Evolutionary conservation across 306 rosid genomes (phyloP), one percentile per base, ranked within the genome.

Genomic region (Glycine latifolia): DNA sequence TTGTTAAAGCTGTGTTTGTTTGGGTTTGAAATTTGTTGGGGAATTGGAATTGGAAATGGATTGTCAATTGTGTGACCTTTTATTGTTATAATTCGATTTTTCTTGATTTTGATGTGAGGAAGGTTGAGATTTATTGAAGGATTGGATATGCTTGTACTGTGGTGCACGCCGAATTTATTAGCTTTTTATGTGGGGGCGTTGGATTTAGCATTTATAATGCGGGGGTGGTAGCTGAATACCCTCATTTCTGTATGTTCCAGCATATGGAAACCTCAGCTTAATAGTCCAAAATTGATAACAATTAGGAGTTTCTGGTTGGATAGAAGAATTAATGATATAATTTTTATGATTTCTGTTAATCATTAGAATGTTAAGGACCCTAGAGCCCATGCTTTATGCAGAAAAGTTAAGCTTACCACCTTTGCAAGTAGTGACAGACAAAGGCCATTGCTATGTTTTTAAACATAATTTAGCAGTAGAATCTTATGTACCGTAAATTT

Each of bases 151-250:
- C 47, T 79, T 61, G 62, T 10, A 7, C 44, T 61, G 3, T 44
- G 33, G 69, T 58, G 49, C 81, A 82, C 71, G 68, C 56, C 78
- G 11, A 73, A 67, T 74, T 61, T 75, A 39, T 55, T 15, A 47
- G 52, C 31, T 63, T 80, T 16, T 13, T 20, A 15, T 0, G 43
- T 49, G 58, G 66, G 48, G 48, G 52, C 5, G 79, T 74, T 74
- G 76, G 70, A 67, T 78, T 78, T 82, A 63, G 79, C 77, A 63
- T 67, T 47, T 48, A 50, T 55, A 72, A 52, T 62, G 66, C 12
- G 7, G 26, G 65, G n/a, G 65, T 35, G 58, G 67, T 49, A 47
- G 67, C 77, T 54, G 4, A 37, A 16, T 8, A 10, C 3, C 65
- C 10, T 53, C 15, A 31, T 85, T 81, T 78, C 26, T 49, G 12